Evolutionary conservation across 352 stramenopile genomes (phyloP).

Genomic region (Pythium dissimile): DNA sequence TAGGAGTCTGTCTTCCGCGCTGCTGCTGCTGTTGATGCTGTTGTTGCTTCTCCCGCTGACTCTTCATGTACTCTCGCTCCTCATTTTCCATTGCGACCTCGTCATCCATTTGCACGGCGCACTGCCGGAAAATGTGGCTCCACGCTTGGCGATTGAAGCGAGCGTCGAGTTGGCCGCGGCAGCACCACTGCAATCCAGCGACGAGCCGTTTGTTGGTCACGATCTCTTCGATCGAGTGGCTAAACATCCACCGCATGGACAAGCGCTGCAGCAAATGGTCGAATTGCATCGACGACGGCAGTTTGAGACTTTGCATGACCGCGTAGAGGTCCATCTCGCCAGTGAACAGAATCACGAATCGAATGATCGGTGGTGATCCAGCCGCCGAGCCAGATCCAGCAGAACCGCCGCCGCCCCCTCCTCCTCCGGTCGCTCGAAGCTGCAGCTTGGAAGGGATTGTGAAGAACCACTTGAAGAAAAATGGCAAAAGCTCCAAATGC

Average conservation of each 20-base stretch:
- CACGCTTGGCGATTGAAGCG: conserved; percentile 52
- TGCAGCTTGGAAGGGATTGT: conserved; percentile 52
- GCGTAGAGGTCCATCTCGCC: conserved; percentile 56
- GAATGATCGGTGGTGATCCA: conserved; percentile 34
- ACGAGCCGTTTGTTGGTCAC: conserved; percentile 57
- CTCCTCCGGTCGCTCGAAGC: conserved; percentile 29
- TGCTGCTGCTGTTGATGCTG: conserved; percentile 15
- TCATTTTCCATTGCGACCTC: conserved; percentile 27
- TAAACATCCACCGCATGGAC: conserved; percentile 40
- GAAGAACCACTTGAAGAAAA: conserved; percentile 65
- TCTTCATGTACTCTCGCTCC: conserved; percentile 33
- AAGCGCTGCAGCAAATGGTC: conserved; percentile 50
- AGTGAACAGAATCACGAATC: conserved; percentile 63
- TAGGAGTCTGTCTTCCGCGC: neutral
- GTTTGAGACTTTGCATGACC: conserved; percentile 45
- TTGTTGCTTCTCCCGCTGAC: conserved; percentile 20
- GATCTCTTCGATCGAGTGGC: conserved; percentile 55
- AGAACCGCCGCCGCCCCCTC: conserved; percentile 8
- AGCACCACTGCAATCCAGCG: conserved; percentile 43
- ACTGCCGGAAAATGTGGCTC: conserved; percentile 49
- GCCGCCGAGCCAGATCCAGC: conserved; percentile 3
- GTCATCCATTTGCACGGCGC: conserved; percentile 36
- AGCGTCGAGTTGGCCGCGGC: conserved; percentile 48
- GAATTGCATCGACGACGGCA: conserved; percentile 61
- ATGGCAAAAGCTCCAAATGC: conserved; percentile 53